phyloP scores from a whole-genome alignment of 2,329 filamentous ascomycete species.

The Annulohypoxylon truncatum region DNA sequence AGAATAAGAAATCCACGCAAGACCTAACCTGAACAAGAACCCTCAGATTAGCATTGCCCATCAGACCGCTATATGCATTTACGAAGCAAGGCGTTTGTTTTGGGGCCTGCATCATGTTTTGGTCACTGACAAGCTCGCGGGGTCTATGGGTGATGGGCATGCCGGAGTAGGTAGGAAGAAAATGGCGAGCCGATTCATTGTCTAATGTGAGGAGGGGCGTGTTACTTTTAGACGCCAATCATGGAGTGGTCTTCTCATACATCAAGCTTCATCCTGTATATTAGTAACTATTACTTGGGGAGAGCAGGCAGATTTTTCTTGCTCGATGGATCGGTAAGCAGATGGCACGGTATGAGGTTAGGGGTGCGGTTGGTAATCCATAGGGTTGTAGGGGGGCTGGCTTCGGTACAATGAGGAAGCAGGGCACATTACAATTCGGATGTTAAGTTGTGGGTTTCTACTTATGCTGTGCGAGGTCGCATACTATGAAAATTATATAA shows the following conservation, averaged over 20 bases:
- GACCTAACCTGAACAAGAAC: constrained; percentile 45
- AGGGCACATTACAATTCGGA: background rate
- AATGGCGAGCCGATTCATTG: constrained; percentile 7
- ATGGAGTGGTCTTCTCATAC: constrained; percentile 10
- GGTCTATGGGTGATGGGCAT: constrained; percentile 51
- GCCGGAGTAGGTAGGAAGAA: constrained; percentile 62
- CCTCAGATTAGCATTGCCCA: constrained; percentile 28
- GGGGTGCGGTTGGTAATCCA: background rate
- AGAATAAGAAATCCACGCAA: background rate
- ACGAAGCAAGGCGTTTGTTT: constrained; percentile 41
- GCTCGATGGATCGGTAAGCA: constrained; percentile 18
- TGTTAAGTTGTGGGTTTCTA: background rate
- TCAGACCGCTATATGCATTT: constrained; percentile 38
- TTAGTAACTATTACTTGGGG: constrained; percentile 22
- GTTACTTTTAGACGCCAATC: constrained; percentile 1
- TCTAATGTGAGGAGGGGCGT: background rate
- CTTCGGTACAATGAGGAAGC: constrained; percentile 15
- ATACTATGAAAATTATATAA: background rate
- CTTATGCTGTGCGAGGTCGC: background rate
- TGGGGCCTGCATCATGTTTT: constrained; percentile 25
- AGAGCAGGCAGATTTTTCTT: constrained; percentile 6
- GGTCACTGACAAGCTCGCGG: constrained; percentile 20
- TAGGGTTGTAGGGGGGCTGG: background rate
- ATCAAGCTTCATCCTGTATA: constrained; percentile 33
- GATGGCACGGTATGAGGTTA: constrained; percentile 6